Conservation (phyloP, 331 rosid genomes). For the Pyrus hybrid region DNA sequence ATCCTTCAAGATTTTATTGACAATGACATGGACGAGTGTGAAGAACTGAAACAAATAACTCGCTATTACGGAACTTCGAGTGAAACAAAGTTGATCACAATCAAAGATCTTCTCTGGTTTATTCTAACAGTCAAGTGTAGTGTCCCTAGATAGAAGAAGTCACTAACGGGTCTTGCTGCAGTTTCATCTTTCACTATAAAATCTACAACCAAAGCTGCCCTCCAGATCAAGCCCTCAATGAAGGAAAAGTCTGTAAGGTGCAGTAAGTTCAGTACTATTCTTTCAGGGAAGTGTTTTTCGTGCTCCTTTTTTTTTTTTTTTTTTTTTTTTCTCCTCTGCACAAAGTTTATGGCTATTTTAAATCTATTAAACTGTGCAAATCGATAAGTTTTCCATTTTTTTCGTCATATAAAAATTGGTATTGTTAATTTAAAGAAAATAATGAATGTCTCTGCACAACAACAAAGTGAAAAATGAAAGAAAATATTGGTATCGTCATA, state of each 20-base stretch:
- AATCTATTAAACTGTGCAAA: too few relatives aligned
- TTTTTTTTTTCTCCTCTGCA: too few relatives aligned
- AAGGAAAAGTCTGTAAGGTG: conserved; percentile 52
- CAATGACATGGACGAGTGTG: conserved; percentile 10
- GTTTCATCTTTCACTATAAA: conserved; percentile 22
- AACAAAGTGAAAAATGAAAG: too few relatives aligned
- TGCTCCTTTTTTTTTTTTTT: too few relatives aligned
- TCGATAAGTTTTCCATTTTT: too few relatives aligned
- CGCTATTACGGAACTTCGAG: conserved; percentile 62
- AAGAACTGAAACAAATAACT: conserved; percentile 55
- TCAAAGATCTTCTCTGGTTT: conserved; percentile 66
- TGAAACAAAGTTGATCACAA: conserved; percentile 55
- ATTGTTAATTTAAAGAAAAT: too few relatives aligned
- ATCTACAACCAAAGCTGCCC: conserved; percentile 22
- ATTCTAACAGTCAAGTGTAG: conserved; percentile 71
- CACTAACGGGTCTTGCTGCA: neutral
- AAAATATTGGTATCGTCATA: too few relatives aligned
- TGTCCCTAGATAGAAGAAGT: conserved; percentile 27
- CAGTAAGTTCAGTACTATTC: conserved; percentile 45
- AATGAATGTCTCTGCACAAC: too few relatives aligned
- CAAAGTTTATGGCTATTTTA: too few relatives aligned
- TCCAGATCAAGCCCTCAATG: conserved; percentile 26
- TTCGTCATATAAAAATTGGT: too few relatives aligned
- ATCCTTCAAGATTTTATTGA: conserved; percentile 31
- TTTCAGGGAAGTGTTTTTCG: neutral